Evolutionary conservation across 2,329 filamentous ascomycete genomes (phyloP), one percentile per base, ranked within the genome.

Genomic region (Chrysosporium keratinophilum): DNA sequence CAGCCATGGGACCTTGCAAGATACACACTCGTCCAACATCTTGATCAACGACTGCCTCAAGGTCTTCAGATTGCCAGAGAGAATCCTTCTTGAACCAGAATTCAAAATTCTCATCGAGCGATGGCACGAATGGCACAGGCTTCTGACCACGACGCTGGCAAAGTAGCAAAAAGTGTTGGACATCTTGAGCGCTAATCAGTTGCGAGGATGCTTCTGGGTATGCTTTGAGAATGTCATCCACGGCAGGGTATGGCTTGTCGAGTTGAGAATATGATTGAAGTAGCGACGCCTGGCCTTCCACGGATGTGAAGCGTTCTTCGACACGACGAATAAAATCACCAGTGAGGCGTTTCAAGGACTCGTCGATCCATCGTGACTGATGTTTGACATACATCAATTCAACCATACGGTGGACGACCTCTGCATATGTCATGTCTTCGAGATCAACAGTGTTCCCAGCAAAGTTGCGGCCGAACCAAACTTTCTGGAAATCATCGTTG

Each of bases 21-120:
- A 98, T 96, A 75, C 90, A 96, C 43, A 90, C 95, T 67, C 94
- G 83, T 59, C 88, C 90, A 56, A 98, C 93, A 67, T 98, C 94
- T 72, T 97, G 93, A 62, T 79, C 91, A 57, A 96, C 90, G 55
- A 98, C 90, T 52, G 93, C 93, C 65, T 94, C 91, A 10, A 98
- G 78, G 65, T 98, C 93, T 72, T 98, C 93, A 0, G 93, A 97
- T 73, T 98, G 93, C 93, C 93, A 98, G 6, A 98, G 80, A 1
- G 93, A 98, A 70, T 98, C 93, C 77, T 98, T 98, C 83, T 98
- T 98, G 84, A 98, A 98, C 77, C 88, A 98, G 74, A 94, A 95
- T 68, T 98, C 93, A 61, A 98, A 98, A 68, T 91, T 95, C 59
- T 95, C 89, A 64, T 98, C 93, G 19, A 98, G 78, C n/a, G 86